phyloP scores from a whole-genome alignment of 2,329 filamentous ascomycete genomes.

The Aspergillus tubingensis region DNA sequence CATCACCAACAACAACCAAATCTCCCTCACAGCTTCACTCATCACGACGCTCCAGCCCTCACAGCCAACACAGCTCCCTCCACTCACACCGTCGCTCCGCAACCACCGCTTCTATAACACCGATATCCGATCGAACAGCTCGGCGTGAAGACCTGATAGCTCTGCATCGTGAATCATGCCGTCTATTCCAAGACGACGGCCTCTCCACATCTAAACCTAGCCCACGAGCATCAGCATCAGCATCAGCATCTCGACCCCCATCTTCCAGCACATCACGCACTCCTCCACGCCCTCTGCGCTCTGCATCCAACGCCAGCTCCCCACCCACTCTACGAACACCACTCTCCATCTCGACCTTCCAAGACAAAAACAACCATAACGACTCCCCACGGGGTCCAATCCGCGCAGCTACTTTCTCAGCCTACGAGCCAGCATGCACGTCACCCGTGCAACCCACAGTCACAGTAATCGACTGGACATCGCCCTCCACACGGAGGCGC shows the following conservation, averaged over 20 bases:
- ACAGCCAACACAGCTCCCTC: slow-evolving; percentile 31
- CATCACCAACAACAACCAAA: slow-evolving; percentile 31
- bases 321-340: slow-evolving; percentile 13
- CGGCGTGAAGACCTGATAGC: slow-evolving; percentile 40
- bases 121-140: slow-evolving; percentile 25
- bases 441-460: slow-evolving; percentile 29
- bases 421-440: not conserved
- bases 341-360: slow-evolving; percentile 13
- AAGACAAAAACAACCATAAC: slow-evolving; percentile 1
- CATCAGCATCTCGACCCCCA: not conserved
- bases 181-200: slow-evolving; percentile 37
- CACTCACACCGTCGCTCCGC: slow-evolving; percentile 33
- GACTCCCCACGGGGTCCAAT: not conserved
- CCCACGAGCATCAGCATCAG: not conserved
- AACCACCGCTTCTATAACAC: slow-evolving; percentile 27
- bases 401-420: slow-evolving; percentile 2
- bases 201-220: not conserved
- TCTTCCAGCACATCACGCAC: slow-evolving; percentile 8
- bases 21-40: slow-evolving; percentile 30
- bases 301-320: slow-evolving; percentile 18
- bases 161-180: slow-evolving; percentile 45
- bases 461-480: slow-evolving; percentile 52
- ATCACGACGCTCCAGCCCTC: slow-evolving; percentile 32
- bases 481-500: slow-evolving; percentile 43
- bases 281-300: slow-evolving; percentile 8